phyloP scores from a whole-genome alignment of 2,329 filamentous ascomycete species.

The Capronia coronata region DNA sequence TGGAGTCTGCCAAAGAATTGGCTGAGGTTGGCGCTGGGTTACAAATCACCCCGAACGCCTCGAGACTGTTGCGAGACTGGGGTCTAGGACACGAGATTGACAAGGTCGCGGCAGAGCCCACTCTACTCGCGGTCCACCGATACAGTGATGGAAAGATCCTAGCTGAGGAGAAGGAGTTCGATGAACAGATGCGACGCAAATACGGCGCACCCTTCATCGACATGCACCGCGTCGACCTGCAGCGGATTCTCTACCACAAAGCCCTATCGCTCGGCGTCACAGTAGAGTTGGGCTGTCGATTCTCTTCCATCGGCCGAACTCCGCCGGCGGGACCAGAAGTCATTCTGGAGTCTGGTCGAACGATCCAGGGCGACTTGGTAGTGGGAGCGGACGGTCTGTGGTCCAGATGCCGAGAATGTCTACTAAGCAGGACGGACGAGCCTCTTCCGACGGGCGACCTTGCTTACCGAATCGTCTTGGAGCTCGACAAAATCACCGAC shows the following conservation, averaged over 20 bases:
- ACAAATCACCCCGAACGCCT: conserved; percentile 28
- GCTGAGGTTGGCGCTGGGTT: conserved; percentile 28
- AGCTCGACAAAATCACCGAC: conserved; percentile 44
- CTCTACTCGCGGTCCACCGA: conserved; percentile 33
- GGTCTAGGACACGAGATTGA: conserved; percentile 11
- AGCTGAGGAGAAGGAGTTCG: conserved; percentile 47
- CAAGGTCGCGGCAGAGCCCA: conserved; percentile 31
- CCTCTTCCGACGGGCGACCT: conserved; percentile 51
- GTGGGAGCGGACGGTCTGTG: conserved; percentile 47
- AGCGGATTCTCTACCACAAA: conserved; percentile 39
- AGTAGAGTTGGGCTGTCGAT: conserved; percentile 29
- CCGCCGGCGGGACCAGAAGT: conserved; percentile 30
- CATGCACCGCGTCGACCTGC: conserved; percentile 46
- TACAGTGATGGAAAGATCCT: conserved; percentile 32
- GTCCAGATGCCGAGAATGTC: conserved; percentile 39
- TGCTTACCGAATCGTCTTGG: conserved; percentile 50
- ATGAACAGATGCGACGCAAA: conserved; percentile 47
- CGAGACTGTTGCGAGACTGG: conserved; percentile 22
- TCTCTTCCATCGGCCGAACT: conserved; percentile 27
- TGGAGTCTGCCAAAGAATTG: conserved; percentile 28
- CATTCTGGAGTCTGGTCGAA: conserved; percentile 32
- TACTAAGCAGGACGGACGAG: conserved; percentile 42
- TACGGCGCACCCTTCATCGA: conserved; percentile 41
- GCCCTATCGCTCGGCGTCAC: conserved; percentile 39
- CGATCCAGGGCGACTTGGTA: conserved; percentile 40